Percentiles rank a stretch among this genome's conserved stretches.
Evolutionary conservation across 139 green algal genomes (phyloP).

Genomic region (Auxenochlorella protothecoides): DNA sequence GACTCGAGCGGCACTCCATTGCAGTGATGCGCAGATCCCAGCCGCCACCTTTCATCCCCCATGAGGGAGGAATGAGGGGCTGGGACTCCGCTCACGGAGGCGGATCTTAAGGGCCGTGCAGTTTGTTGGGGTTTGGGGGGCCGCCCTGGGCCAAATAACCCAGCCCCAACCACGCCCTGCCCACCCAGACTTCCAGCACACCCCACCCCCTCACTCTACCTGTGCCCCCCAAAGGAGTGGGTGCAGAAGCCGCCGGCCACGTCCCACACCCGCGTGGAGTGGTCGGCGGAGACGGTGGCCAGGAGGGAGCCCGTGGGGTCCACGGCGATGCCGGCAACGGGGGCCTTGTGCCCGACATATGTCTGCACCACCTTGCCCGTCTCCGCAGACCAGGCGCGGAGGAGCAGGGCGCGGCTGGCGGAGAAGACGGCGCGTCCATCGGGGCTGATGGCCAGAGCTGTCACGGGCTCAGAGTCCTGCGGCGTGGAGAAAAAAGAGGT

Average conservation of each 20-base stretch:
- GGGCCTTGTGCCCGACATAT: conserved; percentile 64
- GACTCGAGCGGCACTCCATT: conserved; percentile 10
- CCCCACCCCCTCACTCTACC: conserved; percentile 13
- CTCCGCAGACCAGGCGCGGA: conserved; percentile 50
- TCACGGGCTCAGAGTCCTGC: conserved; percentile 82
- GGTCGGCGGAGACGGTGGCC: conserved; percentile 64
- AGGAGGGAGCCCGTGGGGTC: conserved; percentile 70
- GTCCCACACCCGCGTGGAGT: conserved; percentile 63
- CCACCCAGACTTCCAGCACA: not conserved
- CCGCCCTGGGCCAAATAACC: too few relatives aligned
- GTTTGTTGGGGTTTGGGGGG: too few relatives aligned
- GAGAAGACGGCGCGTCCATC: conserved; percentile 57
- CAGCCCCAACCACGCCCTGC: too few relatives aligned
- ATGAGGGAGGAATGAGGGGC: too few relatives aligned
- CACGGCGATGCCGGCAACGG: conserved; percentile 65
- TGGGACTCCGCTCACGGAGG: not conserved
- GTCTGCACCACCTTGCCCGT: conserved; percentile 30
- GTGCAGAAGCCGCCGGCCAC: conserved; percentile 73
- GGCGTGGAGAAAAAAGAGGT: not conserved
- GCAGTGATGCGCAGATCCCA: not conserved
- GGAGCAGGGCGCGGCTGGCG: conserved; percentile 64
- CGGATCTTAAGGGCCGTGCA: conserved; percentile 12
- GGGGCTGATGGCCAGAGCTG: conserved; percentile 63
- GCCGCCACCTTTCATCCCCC: too few relatives aligned
- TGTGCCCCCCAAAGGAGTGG: conserved; percentile 77